phyloP scores from a whole-genome alignment of 306 rosid genomes.

The Gastrolobium villosum region DNA sequence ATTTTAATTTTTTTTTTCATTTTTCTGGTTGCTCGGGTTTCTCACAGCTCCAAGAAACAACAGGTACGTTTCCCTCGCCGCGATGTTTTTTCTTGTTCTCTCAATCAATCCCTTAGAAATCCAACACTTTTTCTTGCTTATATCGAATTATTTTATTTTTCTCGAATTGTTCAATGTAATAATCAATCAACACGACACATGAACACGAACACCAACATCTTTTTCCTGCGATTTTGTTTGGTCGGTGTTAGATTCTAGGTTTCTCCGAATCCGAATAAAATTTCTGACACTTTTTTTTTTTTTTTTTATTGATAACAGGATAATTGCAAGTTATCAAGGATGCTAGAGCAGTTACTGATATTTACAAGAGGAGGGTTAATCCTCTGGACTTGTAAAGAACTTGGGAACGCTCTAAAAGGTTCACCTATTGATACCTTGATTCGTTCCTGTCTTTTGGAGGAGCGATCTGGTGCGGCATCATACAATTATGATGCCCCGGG shows the following conservation, averaged over 20 bases:
- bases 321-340: slow-evolving; percentile 48
- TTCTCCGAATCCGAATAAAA: neutral
- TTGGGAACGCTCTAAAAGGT: slow-evolving; percentile 86
- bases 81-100: neutral
- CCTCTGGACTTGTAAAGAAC: slow-evolving; percentile 91
- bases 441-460: slow-evolving; percentile 91
- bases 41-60: neutral
- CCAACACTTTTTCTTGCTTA: neutral
- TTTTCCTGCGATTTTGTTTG: neutral
- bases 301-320: slow-evolving; percentile 47
- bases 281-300: neutral
- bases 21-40: neutral
- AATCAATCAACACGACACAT: neutral
- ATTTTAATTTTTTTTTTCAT: neutral
- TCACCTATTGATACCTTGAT: slow-evolving; percentile 91
- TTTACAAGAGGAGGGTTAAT: slow-evolving; percentile 92
- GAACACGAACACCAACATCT: neutral
- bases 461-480: slow-evolving; percentile 83
- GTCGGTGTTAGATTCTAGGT: slow-evolving; percentile 12
- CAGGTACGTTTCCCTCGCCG: slow-evolving; percentile 26
- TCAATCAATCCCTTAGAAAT: neutral
- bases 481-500: slow-evolving; percentile 80
- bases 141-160: neutral
- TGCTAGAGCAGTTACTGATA: slow-evolving; percentile 88
- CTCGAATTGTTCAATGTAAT: neutral